Evolutionary conservation across 306 rosid species (phyloP).

Genomic region (Spatholobus suberectus): DNA sequence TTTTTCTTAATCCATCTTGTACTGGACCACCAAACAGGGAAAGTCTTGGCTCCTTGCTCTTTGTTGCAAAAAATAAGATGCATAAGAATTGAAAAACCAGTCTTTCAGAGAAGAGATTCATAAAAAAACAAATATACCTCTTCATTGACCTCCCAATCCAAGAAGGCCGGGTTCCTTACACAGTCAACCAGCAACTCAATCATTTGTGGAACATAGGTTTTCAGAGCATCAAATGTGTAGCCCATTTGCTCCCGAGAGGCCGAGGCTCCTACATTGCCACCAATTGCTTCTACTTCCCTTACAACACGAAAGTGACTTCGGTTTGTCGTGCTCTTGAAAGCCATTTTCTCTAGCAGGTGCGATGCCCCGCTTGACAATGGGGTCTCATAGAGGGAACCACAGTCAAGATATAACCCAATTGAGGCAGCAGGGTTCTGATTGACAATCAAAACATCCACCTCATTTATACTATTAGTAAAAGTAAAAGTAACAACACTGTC

Average conservation of each 20-base stretch:
- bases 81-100: background rate
- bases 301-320: constrained; percentile 26
- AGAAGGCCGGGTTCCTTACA: constrained; percentile 20
- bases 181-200: constrained; percentile 9
- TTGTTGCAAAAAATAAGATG: background rate
- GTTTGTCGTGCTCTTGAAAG: constrained; percentile 14
- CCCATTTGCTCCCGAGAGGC: constrained; percentile 29
- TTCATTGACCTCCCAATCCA: constrained; percentile 27
- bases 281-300: constrained; percentile 8
- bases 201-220: constrained; percentile 6
- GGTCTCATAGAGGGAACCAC: constrained; percentile 20
- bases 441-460: background rate
- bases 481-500: background rate
- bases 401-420: constrained; percentile 5
- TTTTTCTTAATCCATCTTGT: background rate
- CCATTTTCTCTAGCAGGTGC: constrained; percentile 10
- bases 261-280: constrained; percentile 12
- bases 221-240: constrained; percentile 14
- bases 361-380: background rate
- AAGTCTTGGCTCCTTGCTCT: background rate
- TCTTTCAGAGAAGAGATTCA: background rate
- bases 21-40: background rate
- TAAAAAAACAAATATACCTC: background rate
- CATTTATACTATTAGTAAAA: background rate
- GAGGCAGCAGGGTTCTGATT: constrained; percentile 15